phyloP scores from a whole-genome alignment of 495 filamentous ascomycete species.

The Penicillium angulare region DNA sequence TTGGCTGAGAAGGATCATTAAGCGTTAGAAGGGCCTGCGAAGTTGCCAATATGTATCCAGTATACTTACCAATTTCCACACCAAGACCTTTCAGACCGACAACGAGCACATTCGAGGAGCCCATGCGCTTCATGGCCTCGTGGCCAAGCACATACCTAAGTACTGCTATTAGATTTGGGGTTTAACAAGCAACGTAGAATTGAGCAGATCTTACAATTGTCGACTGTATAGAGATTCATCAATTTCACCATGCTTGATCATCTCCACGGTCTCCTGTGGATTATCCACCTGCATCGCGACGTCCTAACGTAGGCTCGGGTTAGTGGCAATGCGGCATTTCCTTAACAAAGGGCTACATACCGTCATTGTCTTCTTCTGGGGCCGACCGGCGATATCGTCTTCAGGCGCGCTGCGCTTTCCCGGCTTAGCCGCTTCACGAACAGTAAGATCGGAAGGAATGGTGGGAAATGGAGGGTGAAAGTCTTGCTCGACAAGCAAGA shows the following conservation, averaged over 20 bases:
- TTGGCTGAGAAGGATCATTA: conserved; percentile 60
- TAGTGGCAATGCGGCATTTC: conserved; percentile 13
- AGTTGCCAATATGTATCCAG: neutral
- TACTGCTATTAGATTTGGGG: conserved; percentile 2
- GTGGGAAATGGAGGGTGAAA: conserved; percentile 47
- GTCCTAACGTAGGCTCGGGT: conserved; percentile 41
- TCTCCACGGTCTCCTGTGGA: conserved; percentile 51
- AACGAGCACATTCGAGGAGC: conserved; percentile 90
- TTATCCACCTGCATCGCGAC: conserved; percentile 82
- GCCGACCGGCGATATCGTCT: conserved; percentile 64
- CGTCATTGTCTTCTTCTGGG: conserved; percentile 80
- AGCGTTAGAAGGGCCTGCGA: neutral
- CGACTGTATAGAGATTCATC: conserved; percentile 97
- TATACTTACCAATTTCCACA: conserved; percentile 77
- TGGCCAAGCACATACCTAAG: conserved; percentile 87
- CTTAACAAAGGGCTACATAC: conserved; percentile 50
- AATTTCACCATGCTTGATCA: conserved; percentile 71
- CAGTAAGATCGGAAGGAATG: conserved; percentile 55
- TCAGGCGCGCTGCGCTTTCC: conserved; percentile 82
- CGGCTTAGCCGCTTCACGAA: conserved; percentile 62
- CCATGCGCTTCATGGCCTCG: conserved; percentile 99
- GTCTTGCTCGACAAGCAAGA: conserved; percentile 54
- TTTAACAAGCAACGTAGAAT: neutral
- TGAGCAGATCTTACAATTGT: conserved; percentile 63
- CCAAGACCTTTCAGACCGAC: conserved; percentile 91